These are phyloP conservation scores for Globisporangium paroecandrum DNA, from an alignment of 352 stramenopile genomes.

Conservation along the genomic window DNA sequence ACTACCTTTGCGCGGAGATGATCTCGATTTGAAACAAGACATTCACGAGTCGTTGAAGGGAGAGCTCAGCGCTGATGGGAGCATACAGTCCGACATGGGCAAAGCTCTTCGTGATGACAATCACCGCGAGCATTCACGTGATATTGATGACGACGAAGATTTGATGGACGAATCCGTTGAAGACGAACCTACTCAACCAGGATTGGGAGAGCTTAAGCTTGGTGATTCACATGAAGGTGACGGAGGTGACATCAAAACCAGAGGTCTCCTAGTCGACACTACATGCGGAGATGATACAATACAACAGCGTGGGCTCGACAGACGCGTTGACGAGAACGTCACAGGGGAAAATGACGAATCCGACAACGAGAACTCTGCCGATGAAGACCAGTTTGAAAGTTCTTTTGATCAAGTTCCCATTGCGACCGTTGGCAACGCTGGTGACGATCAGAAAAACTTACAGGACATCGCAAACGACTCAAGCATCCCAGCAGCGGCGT, in stretches of 20 bases:
- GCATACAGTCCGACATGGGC: background rate
- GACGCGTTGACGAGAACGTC: background rate
- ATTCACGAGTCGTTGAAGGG: background rate
- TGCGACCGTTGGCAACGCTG: background rate
- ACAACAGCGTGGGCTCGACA: background rate
- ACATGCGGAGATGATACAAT: background rate
- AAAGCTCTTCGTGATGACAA: background rate
- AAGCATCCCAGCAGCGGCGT: background rate
- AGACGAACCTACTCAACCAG: background rate
- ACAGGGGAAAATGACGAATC: background rate
- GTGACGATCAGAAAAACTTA: background rate
- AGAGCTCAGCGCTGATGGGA: background rate
- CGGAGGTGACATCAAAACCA: background rate
- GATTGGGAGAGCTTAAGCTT: background rate
- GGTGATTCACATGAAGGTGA: background rate
- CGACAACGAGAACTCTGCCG: background rate
- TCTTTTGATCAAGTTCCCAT: conserved; percentile 3
- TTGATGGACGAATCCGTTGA: background rate
- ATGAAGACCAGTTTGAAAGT: conserved; percentile 5
- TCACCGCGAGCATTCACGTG: background rate
- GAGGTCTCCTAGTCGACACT: background rate
- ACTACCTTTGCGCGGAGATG: background rate
- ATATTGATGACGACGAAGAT: background rate
- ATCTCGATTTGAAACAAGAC: background rate
- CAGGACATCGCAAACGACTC: background rate